Base-by-base conservation (phyloP, 2,329 filamentous ascomycete genomes). In the Thermomyces lanuginosus region DNA sequence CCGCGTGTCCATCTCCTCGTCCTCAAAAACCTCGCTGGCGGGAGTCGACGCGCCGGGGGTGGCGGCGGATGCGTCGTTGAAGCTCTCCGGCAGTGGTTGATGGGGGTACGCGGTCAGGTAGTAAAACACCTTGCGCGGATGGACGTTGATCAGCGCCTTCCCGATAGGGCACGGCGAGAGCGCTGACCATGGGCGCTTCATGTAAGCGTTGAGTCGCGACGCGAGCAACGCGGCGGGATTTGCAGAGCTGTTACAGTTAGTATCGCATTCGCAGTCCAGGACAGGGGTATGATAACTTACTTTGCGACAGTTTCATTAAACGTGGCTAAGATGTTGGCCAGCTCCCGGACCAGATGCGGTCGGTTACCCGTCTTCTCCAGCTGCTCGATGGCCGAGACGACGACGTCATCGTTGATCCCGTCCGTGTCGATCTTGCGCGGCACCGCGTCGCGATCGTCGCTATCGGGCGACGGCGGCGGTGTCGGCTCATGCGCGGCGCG, bases 211-310 rank as follows among this genome's bases (percentile, higher is more conserved):
- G 27, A 98, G 64, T 43, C 89, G 76, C 22, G 89, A 93, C 2
- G 84, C 92, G 41, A 98, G 84, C 43, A 98, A 82, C 31, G 89
- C 86, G 45, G 80, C 82, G 30, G 84, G 86, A 49, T 95, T 95
- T 27, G 86, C 83, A 38, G 89, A 95, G 56, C 89, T 35, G 21
- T 3, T 9, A 17, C 7, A 19, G 14, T 29, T 32, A 35, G 27
- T 16, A 23, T 16, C 9, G 11, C 8, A 12, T 19, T 18, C 26
- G 29, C 28, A 24, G 25, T 13, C 22, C 8, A 32, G 21, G 16
- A 10, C 11, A 12, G 23, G 12, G 26, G 16, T 15, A 38, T 21
- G 30, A 24, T 14, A 24, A 69, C 83, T 55, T 72, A 93, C 86
- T 86, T 86, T 60, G 92, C 80, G 33, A 98, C 81, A 37, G 79